These are phyloP conservation scores for Fusarium mexicanum DNA, from an alignment of 2,329 filamentous ascomycete species.

Conservation along the genomic window DNA sequence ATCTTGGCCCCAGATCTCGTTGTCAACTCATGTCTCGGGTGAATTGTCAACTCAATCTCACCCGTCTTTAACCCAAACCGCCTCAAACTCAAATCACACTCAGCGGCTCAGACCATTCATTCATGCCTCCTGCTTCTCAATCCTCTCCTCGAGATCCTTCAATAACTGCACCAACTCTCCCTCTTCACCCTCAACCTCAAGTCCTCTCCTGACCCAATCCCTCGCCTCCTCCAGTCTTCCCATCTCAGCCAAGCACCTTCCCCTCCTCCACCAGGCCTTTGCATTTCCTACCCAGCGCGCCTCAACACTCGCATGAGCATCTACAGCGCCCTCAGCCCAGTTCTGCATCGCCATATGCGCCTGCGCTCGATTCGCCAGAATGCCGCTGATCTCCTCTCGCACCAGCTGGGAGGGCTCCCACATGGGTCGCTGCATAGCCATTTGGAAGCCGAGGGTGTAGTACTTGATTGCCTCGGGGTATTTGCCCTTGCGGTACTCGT, in stretches of 20 bases:
- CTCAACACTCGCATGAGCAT: conserved; percentile 89
- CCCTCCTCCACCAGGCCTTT: conserved; percentile 94
- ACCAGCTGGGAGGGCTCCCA: conserved; percentile 91
- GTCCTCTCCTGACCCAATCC: conserved; percentile 77
- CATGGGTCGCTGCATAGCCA: conserved; percentile 81
- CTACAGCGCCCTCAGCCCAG: conserved; percentile 88
- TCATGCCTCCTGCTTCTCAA: conserved; percentile 52
- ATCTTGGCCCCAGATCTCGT: neutral
- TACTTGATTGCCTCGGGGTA: conserved; percentile 80
- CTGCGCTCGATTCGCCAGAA: conserved; percentile 90
- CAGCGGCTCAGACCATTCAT: neutral
- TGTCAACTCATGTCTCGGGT: conserved; percentile 16
- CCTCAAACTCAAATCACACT: neutral
- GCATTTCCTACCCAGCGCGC: conserved; percentile 86
- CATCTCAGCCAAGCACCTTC: conserved; percentile 91
- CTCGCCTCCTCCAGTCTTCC: conserved; percentile 82
- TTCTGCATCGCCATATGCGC: conserved; percentile 83
- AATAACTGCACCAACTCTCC: conserved; percentile 70
- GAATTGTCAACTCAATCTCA: neutral
- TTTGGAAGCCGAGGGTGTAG: conserved; percentile 88
- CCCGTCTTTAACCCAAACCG: neutral
- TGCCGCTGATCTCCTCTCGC: conserved; percentile 80
- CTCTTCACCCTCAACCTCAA: conserved; percentile 85
- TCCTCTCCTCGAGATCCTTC: conserved; percentile 66
- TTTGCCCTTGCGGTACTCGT: conserved; percentile 79